Conservation (phyloP, 1,284 basidiomycete species). For the Trametes pubescens region DNA sequence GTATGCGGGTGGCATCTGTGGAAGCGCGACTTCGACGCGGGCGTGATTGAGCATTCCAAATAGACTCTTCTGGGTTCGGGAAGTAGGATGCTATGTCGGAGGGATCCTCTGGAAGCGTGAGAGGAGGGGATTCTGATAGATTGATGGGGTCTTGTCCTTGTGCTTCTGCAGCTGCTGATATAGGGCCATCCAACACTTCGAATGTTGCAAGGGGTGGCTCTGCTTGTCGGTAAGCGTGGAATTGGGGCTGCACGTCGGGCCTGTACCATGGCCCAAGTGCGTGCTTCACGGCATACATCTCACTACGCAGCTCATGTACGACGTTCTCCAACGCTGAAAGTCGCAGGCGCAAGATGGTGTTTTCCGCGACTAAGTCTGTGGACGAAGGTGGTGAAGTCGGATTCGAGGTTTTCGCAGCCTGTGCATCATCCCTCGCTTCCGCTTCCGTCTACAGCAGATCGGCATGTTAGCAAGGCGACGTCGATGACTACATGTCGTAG, state of each 20-base stretch:
- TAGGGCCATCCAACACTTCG: constrained; percentile 12
- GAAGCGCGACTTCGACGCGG: constrained; percentile 20
- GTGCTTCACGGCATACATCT: constrained; percentile 35
- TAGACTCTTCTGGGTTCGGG: constrained; percentile 42
- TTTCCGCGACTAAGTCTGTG: constrained; percentile 30
- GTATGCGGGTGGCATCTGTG: constrained; percentile 15
- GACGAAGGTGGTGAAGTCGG: not conserved
- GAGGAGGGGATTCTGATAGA: constrained; percentile 6
- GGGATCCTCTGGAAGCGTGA: constrained; percentile 17
- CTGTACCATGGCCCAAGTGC: constrained; percentile 38
- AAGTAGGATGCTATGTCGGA: constrained; percentile 58
- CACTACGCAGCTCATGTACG: constrained; percentile 31
- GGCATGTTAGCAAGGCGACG: not conserved
- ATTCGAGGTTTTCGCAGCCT: not conserved
- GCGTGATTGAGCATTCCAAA: constrained; percentile 13
- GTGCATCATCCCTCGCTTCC: not conserved
- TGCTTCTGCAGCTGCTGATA: constrained; percentile 24
- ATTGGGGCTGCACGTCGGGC: constrained; percentile 19
- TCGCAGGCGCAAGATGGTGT: constrained; percentile 32
- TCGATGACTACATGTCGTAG: not conserved
- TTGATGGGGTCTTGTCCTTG: not conserved
- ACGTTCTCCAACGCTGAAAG: constrained; percentile 36
- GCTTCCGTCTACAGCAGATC: not conserved
- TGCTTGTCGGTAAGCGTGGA: not conserved
- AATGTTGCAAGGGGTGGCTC: constrained; percentile 8